phyloP scores from a whole-genome alignment of 2,329 filamentous ascomycete species.

The Cladophialophora exuberans region DNA sequence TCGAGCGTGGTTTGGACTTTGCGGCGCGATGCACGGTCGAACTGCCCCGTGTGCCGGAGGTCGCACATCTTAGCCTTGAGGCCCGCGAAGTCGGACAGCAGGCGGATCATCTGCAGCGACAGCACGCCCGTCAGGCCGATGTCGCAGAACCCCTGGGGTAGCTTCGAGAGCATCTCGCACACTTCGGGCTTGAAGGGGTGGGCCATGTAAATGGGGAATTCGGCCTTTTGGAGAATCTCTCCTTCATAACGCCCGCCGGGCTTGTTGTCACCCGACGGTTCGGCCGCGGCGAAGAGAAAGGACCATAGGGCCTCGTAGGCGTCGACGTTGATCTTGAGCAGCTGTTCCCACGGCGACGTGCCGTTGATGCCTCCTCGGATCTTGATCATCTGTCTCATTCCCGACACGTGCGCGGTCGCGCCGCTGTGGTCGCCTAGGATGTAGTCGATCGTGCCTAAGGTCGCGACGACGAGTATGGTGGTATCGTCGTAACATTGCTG shows the following conservation, averaged over 20 bases:
- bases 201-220: slow-evolving; percentile 18
- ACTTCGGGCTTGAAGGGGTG: slow-evolving; percentile 23
- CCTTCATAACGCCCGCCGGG: background rate
- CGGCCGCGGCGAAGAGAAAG: slow-evolving; percentile 15
- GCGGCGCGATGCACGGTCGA: background rate
- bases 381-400: slow-evolving; percentile 25
- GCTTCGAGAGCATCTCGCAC: slow-evolving; percentile 16
- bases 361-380: slow-evolving; percentile 18
- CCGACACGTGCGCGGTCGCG: slow-evolving; percentile 16
- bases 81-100: slow-evolving; percentile 10
- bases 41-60: background rate
- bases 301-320: slow-evolving; percentile 23
- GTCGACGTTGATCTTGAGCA: slow-evolving; percentile 16
- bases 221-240: slow-evolving; percentile 10
- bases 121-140: slow-evolving; percentile 19
- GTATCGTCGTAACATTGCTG: slow-evolving; percentile 19
- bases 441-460: slow-evolving; percentile 22
- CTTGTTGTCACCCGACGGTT: slow-evolving; percentile 1
- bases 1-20: slow-evolving; percentile 15
- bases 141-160: slow-evolving; percentile 22
- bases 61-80: slow-evolving; percentile 1
- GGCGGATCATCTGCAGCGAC: slow-evolving; percentile 19
- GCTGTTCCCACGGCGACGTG: slow-evolving; percentile 11
- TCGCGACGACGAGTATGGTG: slow-evolving; percentile 20
- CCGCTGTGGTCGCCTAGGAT: slow-evolving; percentile 19